Evolutionary conservation across 75 land plant species (phyloP).

Genomic region (Adiantum capillusveneris): DNA sequence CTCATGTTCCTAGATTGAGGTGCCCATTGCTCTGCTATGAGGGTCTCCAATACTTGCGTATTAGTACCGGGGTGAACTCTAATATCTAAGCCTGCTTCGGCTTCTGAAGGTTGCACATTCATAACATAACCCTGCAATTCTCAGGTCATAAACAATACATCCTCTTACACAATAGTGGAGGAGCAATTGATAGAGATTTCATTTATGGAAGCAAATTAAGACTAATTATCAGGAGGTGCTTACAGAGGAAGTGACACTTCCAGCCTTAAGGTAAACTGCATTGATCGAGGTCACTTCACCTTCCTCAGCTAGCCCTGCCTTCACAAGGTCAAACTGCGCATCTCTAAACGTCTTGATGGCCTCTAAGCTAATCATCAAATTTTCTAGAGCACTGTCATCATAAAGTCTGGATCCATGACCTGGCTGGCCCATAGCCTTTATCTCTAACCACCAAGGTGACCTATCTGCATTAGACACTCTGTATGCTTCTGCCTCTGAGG

Average conservation of each 20-base stretch:
- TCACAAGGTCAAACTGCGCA: conserved; percentile 66
- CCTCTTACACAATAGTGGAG: conserved; percentile 3
- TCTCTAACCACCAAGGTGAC: conserved; percentile 61
- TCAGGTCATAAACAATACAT: not conserved
- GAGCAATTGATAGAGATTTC: no score
- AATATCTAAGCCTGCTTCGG: conserved; percentile 91
- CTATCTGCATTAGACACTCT: conserved; percentile 76
- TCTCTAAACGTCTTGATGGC: conserved; percentile 50
- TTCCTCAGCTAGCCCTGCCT: conserved; percentile 48
- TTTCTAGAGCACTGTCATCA: conserved; percentile 79
- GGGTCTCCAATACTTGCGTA: conserved; percentile 48
- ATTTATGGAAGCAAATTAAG: no score
- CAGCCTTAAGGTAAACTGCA: conserved; percentile 74
- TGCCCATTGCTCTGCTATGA: conserved; percentile 91
- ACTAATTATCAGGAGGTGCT: no score
- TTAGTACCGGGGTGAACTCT: conserved; percentile 72
- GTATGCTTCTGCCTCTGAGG: conserved; percentile 55
- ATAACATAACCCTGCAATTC: conserved; percentile 81
- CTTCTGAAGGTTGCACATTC: conserved; percentile 98
- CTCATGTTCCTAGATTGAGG: conserved; percentile 88
- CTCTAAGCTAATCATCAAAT: conserved; percentile 70
- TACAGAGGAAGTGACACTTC: conserved; percentile 64
- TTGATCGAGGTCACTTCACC: conserved; percentile 82
- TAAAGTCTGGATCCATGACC: conserved; percentile 88
- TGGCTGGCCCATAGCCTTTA: conserved; percentile 75